These are phyloP conservation scores for Mycosphaerella sp. DNA, from an alignment of 2,329 filamentous ascomycete species.

Conservation along the genomic window DNA sequence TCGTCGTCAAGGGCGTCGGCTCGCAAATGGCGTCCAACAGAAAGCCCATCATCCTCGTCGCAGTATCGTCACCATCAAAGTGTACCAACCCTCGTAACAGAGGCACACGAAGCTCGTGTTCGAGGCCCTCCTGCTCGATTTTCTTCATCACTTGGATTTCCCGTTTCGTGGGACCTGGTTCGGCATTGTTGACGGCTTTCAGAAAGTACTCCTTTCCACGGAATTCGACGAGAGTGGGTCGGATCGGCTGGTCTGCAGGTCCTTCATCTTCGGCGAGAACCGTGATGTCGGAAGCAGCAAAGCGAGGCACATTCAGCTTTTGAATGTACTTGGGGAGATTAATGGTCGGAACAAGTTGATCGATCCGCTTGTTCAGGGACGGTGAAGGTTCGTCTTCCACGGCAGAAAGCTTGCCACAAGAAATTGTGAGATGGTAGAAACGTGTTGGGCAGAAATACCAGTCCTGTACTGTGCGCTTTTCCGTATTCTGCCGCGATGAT, in stretches of 20 bases:
- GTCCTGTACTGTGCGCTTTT: conserved; percentile 23
- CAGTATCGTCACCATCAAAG: conserved; percentile 13
- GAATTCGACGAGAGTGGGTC: conserved; percentile 22
- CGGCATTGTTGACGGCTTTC: conserved; percentile 30
- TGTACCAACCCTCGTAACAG: conserved; percentile 29
- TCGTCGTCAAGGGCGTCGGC: conserved; percentile 30
- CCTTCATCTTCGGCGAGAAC: conserved; percentile 21
- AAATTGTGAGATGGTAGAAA: conserved; percentile 28
- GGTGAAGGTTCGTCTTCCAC: conserved; percentile 21
- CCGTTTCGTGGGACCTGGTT: conserved; percentile 31
- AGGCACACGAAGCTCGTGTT: conserved; percentile 29
- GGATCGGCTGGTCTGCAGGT: conserved; percentile 26
- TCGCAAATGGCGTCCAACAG: conserved; percentile 30
- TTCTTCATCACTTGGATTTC: conserved; percentile 30
- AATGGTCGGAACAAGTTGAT: conserved; percentile 26
- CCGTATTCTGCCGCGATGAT: background rate
- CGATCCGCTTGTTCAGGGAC: conserved; percentile 20
- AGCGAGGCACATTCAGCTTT: conserved; percentile 24
- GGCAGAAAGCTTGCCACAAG: conserved; percentile 24
- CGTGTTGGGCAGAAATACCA: conserved; percentile 30
- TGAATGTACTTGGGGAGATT: conserved; percentile 33
- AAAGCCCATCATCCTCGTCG: conserved; percentile 30
- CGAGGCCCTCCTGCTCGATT: conserved; percentile 26
- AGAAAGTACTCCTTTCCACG: conserved; percentile 27
- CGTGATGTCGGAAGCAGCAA: conserved; percentile 24